These are phyloP conservation scores for Candida pseudofarinosa DNA, from an alignment of 805 yeast genomes.

Conservation along the genomic window DNA sequence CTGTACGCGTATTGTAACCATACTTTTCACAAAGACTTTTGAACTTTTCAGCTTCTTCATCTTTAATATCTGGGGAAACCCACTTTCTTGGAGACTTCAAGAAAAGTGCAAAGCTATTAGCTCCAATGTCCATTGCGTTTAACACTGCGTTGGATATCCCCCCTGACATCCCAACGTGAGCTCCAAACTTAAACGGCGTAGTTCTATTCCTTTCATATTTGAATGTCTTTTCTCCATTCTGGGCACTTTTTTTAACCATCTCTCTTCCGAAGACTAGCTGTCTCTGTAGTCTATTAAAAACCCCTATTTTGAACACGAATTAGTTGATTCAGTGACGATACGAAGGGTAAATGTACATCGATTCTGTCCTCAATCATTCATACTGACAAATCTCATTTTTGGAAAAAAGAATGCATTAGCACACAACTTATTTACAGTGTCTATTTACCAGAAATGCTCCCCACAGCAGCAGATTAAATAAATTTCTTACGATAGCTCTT, in stretches of 20 bases:
- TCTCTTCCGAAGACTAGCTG: no score
- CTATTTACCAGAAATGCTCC: no score
- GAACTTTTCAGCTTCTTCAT: conserved; percentile 66
- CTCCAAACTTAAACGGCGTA: conserved; percentile 60
- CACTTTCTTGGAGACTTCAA: conserved; percentile 87
- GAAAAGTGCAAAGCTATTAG: conserved; percentile 86
- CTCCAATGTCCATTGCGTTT: conserved; percentile 48
- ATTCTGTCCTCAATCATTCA: no score
- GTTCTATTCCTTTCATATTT: conserved; percentile 14
- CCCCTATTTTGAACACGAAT: no score
- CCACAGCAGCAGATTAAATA: no score
- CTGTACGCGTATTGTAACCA: conserved; percentile 70
- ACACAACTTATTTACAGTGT: no score
- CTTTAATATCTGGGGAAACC: conserved; percentile 75
- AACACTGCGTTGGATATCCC: conserved; percentile 71
- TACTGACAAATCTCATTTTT: no score
- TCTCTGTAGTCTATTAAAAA: no score
- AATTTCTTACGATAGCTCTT: no score
- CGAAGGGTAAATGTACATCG: no score
- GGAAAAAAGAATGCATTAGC: no score
- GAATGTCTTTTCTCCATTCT: conserved; percentile 6
- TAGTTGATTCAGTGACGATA: no score
- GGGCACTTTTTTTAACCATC: neutral
- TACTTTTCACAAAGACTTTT: conserved; percentile 54
- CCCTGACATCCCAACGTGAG: conserved; percentile 82